Conservation (phyloP, 2,329 filamentous ascomycete species). For the Coniochaeta prunicola region DNA sequence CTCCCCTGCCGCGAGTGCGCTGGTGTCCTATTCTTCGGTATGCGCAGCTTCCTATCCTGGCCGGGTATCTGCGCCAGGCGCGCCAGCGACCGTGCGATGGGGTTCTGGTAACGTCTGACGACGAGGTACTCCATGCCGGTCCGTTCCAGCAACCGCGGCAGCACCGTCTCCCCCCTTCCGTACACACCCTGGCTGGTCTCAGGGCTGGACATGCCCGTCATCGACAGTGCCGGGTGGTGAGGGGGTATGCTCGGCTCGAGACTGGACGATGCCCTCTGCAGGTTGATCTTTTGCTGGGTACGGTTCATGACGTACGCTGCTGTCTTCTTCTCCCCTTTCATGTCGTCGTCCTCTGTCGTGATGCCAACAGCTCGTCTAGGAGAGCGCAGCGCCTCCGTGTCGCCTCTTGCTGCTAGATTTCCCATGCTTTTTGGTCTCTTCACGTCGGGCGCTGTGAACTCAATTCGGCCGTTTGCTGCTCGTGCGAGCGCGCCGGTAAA, state of each 20-base stretch:
- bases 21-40: slow-evolving; percentile 26
- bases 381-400: slow-evolving; percentile 13
- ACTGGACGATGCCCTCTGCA: slow-evolving; percentile 65
- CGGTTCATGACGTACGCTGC: slow-evolving; percentile 51
- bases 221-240: slow-evolving; percentile 22
- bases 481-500: slow-evolving; percentile 29
- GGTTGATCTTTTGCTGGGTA: slow-evolving; percentile 68
- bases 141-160: slow-evolving; percentile 61
- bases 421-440: slow-evolving; percentile 35
- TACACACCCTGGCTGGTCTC: slow-evolving; percentile 38
- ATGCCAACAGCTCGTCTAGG: slow-evolving; percentile 18
- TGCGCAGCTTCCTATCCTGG: slow-evolving; percentile 40
- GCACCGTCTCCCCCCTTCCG: slow-evolving; percentile 47
- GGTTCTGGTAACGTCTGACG: slow-evolving; percentile 64
- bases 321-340: slow-evolving; percentile 24
- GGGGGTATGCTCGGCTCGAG: slow-evolving; percentile 53
- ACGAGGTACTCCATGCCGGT: slow-evolving; percentile 70
- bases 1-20: slow-evolving; percentile 14
- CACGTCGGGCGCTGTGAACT: slow-evolving; percentile 16
- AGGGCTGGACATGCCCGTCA: slow-evolving; percentile 28
- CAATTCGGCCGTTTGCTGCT: slow-evolving; percentile 14
- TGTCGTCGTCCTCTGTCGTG: slow-evolving; percentile 21
- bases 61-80: slow-evolving; percentile 46
- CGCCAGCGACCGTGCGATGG: slow-evolving; percentile 55
- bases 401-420: slow-evolving; percentile 20